phyloP scores from a whole-genome alignment of 768 basidiomycete species.

The Lactarius vividus region DNA sequence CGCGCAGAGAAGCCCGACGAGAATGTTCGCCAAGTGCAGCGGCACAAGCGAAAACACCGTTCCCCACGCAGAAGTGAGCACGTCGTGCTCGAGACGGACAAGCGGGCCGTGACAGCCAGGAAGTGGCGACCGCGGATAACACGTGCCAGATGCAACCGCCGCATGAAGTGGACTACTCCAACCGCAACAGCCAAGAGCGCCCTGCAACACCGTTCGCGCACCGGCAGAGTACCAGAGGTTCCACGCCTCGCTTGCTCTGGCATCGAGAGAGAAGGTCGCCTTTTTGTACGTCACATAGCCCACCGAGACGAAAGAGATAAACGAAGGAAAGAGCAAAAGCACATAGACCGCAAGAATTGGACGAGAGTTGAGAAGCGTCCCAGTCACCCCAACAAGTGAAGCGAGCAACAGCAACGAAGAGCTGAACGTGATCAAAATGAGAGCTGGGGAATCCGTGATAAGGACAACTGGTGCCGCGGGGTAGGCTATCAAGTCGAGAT shows the following conservation, averaged over 20 bases:
- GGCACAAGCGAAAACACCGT: conserved; percentile 56
- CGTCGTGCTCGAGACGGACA: conserved; percentile 48
- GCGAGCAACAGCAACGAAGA: conserved; percentile 56
- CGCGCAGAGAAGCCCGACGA: conserved; percentile 59
- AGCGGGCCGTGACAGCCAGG: conserved; percentile 68
- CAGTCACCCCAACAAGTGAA: conserved; percentile 57
- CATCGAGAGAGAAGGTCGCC: conserved; percentile 55
- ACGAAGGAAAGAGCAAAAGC: conserved; percentile 63
- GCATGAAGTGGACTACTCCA: conserved; percentile 61
- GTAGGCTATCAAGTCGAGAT: conserved; percentile 44
- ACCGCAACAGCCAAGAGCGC: conserved; percentile 63
- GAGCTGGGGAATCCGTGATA: conserved; percentile 55
- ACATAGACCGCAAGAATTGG: conserved; percentile 66
- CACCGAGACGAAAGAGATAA: conserved; percentile 54
- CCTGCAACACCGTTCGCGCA: conserved; percentile 57
- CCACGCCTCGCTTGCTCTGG: conserved; percentile 69
- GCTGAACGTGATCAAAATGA: conserved; percentile 55
- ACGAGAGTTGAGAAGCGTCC: conserved; percentile 63
- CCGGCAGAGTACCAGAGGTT: conserved; percentile 55
- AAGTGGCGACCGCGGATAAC: conserved; percentile 58
- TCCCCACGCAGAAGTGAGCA: conserved; percentile 48
- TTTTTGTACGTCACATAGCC: conserved; percentile 68
- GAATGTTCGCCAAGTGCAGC: conserved; percentile 58
- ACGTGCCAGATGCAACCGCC: conserved; percentile 52
- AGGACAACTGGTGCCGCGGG: conserved; percentile 59